phyloP scores from a whole-genome alignment of 139 green algal genomes.

The Volvox africanus region DNA sequence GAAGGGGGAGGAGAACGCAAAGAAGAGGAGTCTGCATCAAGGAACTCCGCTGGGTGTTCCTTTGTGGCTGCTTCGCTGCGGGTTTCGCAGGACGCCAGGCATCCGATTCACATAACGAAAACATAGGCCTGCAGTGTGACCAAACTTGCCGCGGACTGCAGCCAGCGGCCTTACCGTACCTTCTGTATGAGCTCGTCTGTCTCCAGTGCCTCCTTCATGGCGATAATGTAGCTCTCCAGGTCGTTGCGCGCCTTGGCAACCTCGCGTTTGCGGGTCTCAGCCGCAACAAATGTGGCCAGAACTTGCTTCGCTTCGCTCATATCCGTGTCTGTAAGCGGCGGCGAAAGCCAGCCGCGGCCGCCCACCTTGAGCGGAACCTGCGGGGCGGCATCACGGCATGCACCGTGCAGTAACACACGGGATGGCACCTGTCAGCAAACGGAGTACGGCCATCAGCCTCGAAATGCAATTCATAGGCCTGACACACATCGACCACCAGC shows the following conservation, averaged over 20 bases:
- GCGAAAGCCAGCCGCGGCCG: constrained; percentile 27
- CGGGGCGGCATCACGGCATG: not conserved
- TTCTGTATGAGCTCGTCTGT: constrained; percentile 65
- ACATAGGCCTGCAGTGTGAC: no score
- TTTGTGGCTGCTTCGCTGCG: no score
- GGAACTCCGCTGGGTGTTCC: no score
- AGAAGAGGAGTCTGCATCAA: no score
- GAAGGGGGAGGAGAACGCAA: no score
- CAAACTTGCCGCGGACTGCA: no score
- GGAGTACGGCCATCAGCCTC: no score
- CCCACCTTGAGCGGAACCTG: constrained; percentile 53
- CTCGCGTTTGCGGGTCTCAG: constrained; percentile 75
- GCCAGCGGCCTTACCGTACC: constrained; percentile 42
- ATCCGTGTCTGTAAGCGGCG: not conserved
- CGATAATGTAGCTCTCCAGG: constrained; percentile 94
- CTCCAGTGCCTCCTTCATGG: constrained; percentile 72
- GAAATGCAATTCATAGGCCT: no score
- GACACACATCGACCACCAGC: no score
- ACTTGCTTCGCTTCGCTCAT: not conserved
- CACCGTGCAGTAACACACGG: no score
- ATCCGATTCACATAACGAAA: no score
- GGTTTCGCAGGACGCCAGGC: no score
- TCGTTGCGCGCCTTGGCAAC: constrained; percentile 86
- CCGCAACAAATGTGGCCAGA: constrained; percentile 41
- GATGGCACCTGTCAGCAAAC: not conserved